Evolutionary conservation across 192 early-diverging fungal genomes (phyloP).

Genomic region (Glomus cerebriforme): DNA sequence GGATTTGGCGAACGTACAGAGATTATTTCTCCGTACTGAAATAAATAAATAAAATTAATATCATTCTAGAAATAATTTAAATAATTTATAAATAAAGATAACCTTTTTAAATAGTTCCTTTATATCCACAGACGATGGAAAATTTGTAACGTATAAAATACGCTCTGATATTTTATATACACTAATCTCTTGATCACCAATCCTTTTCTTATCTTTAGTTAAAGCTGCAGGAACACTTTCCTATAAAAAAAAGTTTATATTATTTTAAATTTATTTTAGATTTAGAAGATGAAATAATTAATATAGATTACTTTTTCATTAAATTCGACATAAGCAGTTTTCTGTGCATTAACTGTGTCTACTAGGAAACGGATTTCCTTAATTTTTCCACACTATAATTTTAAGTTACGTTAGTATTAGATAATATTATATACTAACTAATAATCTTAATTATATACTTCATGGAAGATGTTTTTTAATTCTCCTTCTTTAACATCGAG

Average conservation of each 20-base stretch:
- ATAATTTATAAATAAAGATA: background rate
- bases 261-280: background rate
- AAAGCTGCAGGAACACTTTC: slow-evolving; percentile 15
- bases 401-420: background rate
- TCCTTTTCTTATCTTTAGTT: slow-evolving; percentile 26
- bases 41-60: background rate
- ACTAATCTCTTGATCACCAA: slow-evolving; percentile 16
- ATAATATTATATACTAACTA: background rate
- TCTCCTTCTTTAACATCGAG: background rate
- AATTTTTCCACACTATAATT: slow-evolving; percentile 17
- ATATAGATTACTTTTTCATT: background rate
- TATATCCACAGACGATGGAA: background rate
- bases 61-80: background rate
- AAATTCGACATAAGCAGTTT: slow-evolving; percentile 21
- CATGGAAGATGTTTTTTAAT: slow-evolving; percentile 15
- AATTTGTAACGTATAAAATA: slow-evolving; percentile 19
- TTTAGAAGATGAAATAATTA: no score
- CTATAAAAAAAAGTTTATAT: background rate
- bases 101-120: slow-evolving; percentile 15
- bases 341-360: background rate
- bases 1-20: background rate
- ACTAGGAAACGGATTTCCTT: background rate
- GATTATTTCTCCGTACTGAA: slow-evolving; percentile 22
- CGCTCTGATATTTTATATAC: slow-evolving; percentile 1
- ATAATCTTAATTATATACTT: background rate